Conservation (phyloP, 768 basidiomycete genomes). For the Piloderma croceum region DNA sequence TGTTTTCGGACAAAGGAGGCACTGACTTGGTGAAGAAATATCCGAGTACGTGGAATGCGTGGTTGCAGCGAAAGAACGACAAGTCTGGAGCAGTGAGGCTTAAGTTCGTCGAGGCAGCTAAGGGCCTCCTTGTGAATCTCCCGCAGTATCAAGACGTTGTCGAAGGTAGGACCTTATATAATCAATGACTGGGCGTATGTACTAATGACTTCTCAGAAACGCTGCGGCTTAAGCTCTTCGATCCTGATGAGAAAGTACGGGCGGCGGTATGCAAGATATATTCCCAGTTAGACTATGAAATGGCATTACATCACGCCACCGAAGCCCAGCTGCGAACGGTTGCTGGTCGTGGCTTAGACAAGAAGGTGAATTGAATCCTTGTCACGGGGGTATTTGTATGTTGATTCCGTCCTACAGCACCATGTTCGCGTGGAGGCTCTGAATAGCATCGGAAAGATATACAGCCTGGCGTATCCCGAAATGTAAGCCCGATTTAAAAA, state of each 20-base stretch:
- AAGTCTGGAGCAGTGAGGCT: constrained; percentile 64
- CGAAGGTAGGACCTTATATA: constrained; percentile 53
- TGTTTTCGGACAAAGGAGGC: constrained; percentile 78
- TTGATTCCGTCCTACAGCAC: too few species aligned
- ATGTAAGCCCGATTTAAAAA: too few species aligned
- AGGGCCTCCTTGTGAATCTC: constrained; percentile 54
- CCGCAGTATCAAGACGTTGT: constrained; percentile 63
- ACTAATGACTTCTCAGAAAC: constrained; percentile 37
- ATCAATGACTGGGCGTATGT: constrained; percentile 3
- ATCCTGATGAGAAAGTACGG: constrained; percentile 90
- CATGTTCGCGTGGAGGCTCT: constrained; percentile 72
- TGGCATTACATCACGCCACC: constrained; percentile 75
- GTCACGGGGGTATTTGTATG: not conserved
- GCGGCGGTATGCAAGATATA: constrained; percentile 79
- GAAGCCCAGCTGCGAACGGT: constrained; percentile 55
- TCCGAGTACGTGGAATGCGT: constrained; percentile 78
- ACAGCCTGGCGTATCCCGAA: constrained; percentile 77
- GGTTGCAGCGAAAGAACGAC: constrained; percentile 78
- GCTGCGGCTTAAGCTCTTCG: constrained; percentile 60
- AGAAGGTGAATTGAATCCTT: constrained; percentile 53
- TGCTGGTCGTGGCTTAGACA: constrained; percentile 73
- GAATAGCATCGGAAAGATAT: constrained; percentile 70
- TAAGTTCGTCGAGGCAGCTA: constrained; percentile 69
- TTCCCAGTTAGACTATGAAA: constrained; percentile 85
- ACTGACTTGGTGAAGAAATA: constrained; percentile 74